phyloP scores from a whole-genome alignment of 2,329 filamentous ascomycete species.

The Macroventuria anomochaeta region DNA sequence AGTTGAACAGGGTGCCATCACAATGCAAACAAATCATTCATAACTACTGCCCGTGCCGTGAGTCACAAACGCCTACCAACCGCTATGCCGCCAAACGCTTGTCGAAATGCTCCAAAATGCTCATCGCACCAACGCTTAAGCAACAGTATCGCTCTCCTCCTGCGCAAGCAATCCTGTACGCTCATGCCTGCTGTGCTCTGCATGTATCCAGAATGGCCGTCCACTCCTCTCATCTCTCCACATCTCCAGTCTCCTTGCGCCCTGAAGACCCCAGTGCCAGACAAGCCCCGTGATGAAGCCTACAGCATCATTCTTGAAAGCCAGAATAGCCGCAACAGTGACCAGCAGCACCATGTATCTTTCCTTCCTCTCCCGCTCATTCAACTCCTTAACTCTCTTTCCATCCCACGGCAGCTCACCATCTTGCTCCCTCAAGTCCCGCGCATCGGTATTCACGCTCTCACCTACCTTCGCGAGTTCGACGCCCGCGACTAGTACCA shows the following conservation, averaged over 20 bases:
- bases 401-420: constrained; percentile 35
- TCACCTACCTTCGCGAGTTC: constrained; percentile 87
- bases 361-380: constrained; percentile 72
- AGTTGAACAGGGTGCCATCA: not conserved
- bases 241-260: constrained; percentile 31
- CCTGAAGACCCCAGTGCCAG: constrained; percentile 72
- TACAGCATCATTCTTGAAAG: constrained; percentile 88
- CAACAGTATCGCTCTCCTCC: constrained; percentile 37
- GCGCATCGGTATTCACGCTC: constrained; percentile 77
- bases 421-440: constrained; percentile 58
- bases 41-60: not conserved
- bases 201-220: constrained; percentile 35
- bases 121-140: constrained; percentile 20
- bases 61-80: not conserved
- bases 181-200: constrained; percentile 29
- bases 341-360: constrained; percentile 91
- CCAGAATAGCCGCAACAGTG: constrained; percentile 80
- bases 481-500: constrained; percentile 88
- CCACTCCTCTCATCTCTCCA: constrained; percentile 29
- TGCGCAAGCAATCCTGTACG: constrained; percentile 32
- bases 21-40: not conserved
- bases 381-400: constrained; percentile 61
- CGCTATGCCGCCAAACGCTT: constrained; percentile 12
- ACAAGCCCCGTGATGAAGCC: constrained; percentile 84
- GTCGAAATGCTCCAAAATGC: constrained; percentile 1